Base-by-base conservation (phyloP, 768 basidiomycete species). In the Heimioporus sp. region DNA sequence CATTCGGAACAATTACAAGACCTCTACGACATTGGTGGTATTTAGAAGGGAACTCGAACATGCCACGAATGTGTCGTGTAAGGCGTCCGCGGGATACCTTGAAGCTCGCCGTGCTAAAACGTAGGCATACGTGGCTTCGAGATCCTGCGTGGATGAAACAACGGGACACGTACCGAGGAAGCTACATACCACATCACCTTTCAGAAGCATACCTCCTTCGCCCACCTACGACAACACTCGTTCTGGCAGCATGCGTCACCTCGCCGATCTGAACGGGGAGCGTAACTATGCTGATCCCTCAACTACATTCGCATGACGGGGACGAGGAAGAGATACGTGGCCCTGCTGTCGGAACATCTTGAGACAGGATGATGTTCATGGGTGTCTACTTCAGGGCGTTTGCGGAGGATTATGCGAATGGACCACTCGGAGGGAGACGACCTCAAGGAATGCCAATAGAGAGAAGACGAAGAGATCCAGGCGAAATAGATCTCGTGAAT, bases 221-320 rank as follows among this genome's bases (percentile, higher is more conserved):
- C 85, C 86, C 8, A 67, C 76, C 55, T 41, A 89, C 63, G 24
- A 97, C 82, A 13, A 83, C 75, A 38, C 85, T 90, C 16, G 92
- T 65, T 1, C 82, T 86, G 16, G 59, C 50, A 1, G 85, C 83
- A 17, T 90, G 80, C 92, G 94, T 95, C 13, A 82, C 81, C 70
- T 81, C 86, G 32, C 85, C 86, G 57, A 93, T 85, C 61, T 84
- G 63, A 6, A 85, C 82, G 88, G 12, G 80, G 80, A 13, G 89
- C 43, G 63, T 92, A 92, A 58, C 82, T 85, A 43, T 92, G 76
- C 13, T 63, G 65, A 65, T 91, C 87, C 55, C 79, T 81, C 46
- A 98, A 64, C 79, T 88, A 97, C 12, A 81, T 83, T 10, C 92
- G 80, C 90, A 93, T 92, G 0, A 91, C 90, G 20, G 94, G 92